Conservation (phyloP, 257 asterid genomes). For the Nyctanthes arbortristis region DNA sequence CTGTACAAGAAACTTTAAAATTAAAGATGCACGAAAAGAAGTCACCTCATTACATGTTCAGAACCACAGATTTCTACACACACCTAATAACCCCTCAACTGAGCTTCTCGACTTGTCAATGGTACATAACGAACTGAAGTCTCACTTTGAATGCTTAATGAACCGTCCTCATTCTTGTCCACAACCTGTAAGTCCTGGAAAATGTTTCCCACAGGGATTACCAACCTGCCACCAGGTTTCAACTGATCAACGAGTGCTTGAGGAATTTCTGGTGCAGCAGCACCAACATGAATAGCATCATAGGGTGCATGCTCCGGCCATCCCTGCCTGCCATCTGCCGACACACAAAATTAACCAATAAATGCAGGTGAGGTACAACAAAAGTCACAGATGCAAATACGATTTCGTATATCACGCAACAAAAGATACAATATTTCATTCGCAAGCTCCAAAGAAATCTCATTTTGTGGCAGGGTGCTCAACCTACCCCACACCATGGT, state of each 20-base stretch:
- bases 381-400: no score
- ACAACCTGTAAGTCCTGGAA: slow-evolving; percentile 85
- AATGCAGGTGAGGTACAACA: no score
- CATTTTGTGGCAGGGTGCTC: no score
- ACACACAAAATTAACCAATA: neutral
- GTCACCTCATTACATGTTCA: neutral
- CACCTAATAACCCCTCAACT: slow-evolving; percentile 50
- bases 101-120: slow-evolving; percentile 81
- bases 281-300: slow-evolving; percentile 96
- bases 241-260: slow-evolving; percentile 73
- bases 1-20: neutral
- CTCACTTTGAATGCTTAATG: slow-evolving; percentile 55
- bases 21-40: neutral
- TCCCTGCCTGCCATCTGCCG: slow-evolving; percentile 83
- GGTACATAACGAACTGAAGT: slow-evolving; percentile 91
- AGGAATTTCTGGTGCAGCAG: slow-evolving; percentile 88
- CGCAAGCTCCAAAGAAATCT: no score
- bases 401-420: no score
- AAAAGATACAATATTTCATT: no score
- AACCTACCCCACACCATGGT: no score
- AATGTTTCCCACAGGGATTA: slow-evolving; percentile 84
- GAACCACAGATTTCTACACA: neutral
- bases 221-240: slow-evolving; percentile 95
- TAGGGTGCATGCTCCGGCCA: slow-evolving; percentile 90
- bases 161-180: slow-evolving; percentile 74